These are phyloP conservation scores for Cercospora citrullina DNA, from an alignment of 2,329 filamentous ascomycete species.

Conservation along the genomic window DNA sequence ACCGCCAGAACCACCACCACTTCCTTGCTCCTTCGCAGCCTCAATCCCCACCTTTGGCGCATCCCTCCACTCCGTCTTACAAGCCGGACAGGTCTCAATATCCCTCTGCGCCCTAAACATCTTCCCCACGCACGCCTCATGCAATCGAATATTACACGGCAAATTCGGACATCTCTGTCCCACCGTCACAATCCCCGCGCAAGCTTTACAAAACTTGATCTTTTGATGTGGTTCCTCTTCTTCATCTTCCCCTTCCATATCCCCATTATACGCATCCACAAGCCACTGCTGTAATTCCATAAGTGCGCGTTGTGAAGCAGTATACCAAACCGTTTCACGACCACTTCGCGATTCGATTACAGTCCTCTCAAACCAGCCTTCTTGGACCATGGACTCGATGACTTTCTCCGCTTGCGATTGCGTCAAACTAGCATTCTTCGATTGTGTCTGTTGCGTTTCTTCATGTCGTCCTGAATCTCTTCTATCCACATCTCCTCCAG, in stretches of 20 bases:
- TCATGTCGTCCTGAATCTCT: slow-evolving; percentile 29
- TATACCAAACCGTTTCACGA: slow-evolving; percentile 64
- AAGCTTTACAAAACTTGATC: slow-evolving; percentile 85
- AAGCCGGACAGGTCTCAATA: slow-evolving; percentile 63
- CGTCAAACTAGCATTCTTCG: slow-evolving; percentile 56
- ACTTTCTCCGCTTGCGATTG: slow-evolving; percentile 75
- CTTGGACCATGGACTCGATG: slow-evolving; percentile 67
- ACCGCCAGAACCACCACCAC: not conserved
- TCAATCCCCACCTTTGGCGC: slow-evolving; percentile 56
- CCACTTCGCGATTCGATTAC: slow-evolving; percentile 21
- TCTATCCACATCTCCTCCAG: slow-evolving; percentile 36
- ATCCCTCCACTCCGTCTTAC: slow-evolving; percentile 54
- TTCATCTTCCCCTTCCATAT: slow-evolving; percentile 53
- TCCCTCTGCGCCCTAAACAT: slow-evolving; percentile 67
- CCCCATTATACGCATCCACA: slow-evolving; percentile 85
- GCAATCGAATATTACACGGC: slow-evolving; percentile 69
- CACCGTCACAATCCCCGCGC: slow-evolving; percentile 83
- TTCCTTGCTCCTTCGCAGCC: slow-evolving; percentile 38
- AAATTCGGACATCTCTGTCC: slow-evolving; percentile 73
- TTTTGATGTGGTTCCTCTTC: slow-evolving; percentile 57
- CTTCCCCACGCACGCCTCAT: slow-evolving; percentile 71
- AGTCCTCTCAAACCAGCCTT: slow-evolving; percentile 84
- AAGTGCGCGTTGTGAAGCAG: slow-evolving; percentile 71
- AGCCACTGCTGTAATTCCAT: slow-evolving; percentile 86
- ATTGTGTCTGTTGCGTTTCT: slow-evolving; percentile 25